Base-by-base conservation (phyloP, 2,329 filamentous ascomycete genomes). In the Paramyrothecium roridum region DNA sequence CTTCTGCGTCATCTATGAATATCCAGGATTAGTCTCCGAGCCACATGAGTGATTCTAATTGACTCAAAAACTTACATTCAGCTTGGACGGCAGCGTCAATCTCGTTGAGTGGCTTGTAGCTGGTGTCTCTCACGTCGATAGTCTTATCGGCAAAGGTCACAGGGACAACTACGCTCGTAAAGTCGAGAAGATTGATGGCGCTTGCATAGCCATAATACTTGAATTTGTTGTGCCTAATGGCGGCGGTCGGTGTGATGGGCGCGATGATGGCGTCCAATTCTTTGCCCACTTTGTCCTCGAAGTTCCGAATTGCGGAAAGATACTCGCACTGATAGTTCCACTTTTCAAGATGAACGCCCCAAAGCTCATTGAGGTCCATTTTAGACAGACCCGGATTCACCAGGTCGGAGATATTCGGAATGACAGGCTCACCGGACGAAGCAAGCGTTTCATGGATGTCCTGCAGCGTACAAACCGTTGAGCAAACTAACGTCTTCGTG, bases 161-260 rank as follows among this genome's bases (percentile, higher is more conserved):
- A 0, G 77, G 77, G 7, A 80, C 69, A 1, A 75, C 74, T 12
- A 75, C 72, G 48, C 69, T 74, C 2, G 74, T 73, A 40, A 70
- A 72, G 48, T 77, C 74, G 2, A 76, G 62, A 20, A 71, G 55
- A 53, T 76, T 76, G 8, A 75, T 64, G 12, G 63, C 69, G 2
- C 56, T 61, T 3, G 67, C 62, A 51, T 75, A 76, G 2, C 70
- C 71, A 53, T 73, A 73, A 59, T 74, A 74, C 22, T 63, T 66
- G 59, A 70, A 75, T 54, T 67, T 64, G 3, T 63, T 57, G 8
- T 74, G 76, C 11, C 71, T 63, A 1, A 73, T 67, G 0, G 76
- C 74, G 2, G 76, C 70, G 37, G 72, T 73, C 6, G 76, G 70
- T 3, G 75, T 74, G 34, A 72, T 60, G 2, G 77, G 72, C 11